Base-by-base conservation (phyloP, 2,329 filamentous ascomycete species). In the Davidsoniella australis region DNA sequence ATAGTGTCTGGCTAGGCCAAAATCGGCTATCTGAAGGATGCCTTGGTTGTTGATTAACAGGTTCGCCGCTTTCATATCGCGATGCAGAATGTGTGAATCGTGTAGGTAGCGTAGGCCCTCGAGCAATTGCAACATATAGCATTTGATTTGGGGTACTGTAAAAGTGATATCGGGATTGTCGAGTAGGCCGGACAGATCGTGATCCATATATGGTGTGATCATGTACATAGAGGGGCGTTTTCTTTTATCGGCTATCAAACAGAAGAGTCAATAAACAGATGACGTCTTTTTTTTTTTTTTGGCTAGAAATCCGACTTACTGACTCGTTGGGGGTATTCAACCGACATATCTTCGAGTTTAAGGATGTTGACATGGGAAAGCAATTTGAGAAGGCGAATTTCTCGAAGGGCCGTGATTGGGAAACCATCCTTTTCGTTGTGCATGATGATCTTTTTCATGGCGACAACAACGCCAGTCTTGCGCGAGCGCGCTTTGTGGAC, bases 381-480 rank as follows among this genome's bases (percentile, higher is more conserved):
- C 58, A 94, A 78, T 67, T 98, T 98, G 52, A 98, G 72, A 38
- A 98, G 76, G 68, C 96, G 96, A 69, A 98, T 95, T 64, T 98
- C 91, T 60, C 91, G 84, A 42, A 98, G 75, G 5, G 91, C 89
- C 1, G 91, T 98, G 55, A 98, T 98, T n/a, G 91, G 91, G 58
- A 98, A 98, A 45, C 91, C 91, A 65, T 98, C 91, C 63, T 95
- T 96, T 68, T 98, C 91, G 63, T 96, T 94, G 63, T 96, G 91
- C 85, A 96, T 95, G 56, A 98, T 78, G 56, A 98, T 98, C 73
- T 96, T 96, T 70, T 98, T 98, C 60, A 98, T 66, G 3, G 91
- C 91, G 53, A 94, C 83, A 42, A 89, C 64, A 20, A 76, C 72
- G 48, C 84, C 82, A 1, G 78, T 84, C 59, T 75, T 82, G 58